phyloP scores from a whole-genome alignment of 1,139 yeast species.

The Debaryomycetaceae sp. region DNA sequence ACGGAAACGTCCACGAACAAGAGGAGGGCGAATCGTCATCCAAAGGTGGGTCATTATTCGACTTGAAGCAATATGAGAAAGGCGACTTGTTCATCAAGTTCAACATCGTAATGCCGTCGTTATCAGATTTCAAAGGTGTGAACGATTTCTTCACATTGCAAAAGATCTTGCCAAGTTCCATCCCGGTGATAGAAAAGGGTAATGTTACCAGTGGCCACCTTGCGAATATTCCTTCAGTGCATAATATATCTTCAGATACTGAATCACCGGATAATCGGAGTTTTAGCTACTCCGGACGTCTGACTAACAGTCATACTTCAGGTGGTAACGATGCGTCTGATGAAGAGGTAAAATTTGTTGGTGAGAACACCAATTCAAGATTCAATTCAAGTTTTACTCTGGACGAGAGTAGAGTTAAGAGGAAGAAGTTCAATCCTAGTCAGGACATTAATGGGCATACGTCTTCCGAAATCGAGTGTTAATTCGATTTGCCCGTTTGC shows the following conservation, averaged over 20 bases:
- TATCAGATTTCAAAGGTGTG: slow-evolving; percentile 22
- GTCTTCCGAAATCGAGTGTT: not conserved
- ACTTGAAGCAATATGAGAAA: slow-evolving; percentile 20
- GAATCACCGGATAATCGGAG: not conserved
- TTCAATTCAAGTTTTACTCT: not conserved
- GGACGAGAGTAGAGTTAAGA: not conserved
- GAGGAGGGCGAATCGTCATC: slow-evolving; percentile 15
- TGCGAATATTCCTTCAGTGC: slow-evolving; percentile 18
- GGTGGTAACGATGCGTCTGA: not conserved
- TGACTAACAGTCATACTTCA: not conserved
- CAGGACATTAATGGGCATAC: not conserved
- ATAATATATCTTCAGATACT: not conserved
- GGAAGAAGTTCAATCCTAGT: not conserved
- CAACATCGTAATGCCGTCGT: slow-evolving; percentile 34
- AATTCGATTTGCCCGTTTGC: not conserved
- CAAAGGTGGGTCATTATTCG: slow-evolving; percentile 13
- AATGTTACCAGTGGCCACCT: slow-evolving; percentile 17
- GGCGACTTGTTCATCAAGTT: slow-evolving; percentile 44
- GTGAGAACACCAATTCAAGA: not conserved
- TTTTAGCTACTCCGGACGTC: not conserved
- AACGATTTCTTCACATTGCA: slow-evolving; percentile 21
- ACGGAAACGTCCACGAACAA: slow-evolving; percentile 21
- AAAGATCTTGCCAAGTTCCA: slow-evolving; percentile 21
- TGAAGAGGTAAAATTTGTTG: not conserved
- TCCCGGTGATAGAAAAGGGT: not conserved